phyloP scores from a whole-genome alignment of 2,329 filamentous ascomycete genomes.

The Verticillium longisporum region DNA sequence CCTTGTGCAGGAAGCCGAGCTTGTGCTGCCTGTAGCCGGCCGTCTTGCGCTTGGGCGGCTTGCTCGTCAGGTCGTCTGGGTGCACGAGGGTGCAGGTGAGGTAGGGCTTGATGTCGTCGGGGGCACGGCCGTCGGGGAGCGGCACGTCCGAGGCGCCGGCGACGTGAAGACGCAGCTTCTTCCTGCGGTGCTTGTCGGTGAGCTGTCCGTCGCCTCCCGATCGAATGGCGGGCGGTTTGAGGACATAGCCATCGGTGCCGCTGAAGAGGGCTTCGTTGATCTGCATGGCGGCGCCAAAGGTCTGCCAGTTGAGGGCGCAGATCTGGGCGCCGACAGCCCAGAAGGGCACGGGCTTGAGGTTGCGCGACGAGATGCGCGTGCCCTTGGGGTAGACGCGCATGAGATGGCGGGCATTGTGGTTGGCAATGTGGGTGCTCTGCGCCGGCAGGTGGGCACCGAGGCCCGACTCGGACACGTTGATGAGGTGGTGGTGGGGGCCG shows the following conservation, averaged over 20 bases:
- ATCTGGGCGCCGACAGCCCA: slow-evolving; percentile 64
- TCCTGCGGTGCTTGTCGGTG: slow-evolving; percentile 33
- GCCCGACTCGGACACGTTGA: slow-evolving; percentile 62
- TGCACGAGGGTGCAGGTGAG: slow-evolving; percentile 59
- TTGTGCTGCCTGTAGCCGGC: slow-evolving; percentile 52
- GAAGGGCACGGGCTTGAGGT: slow-evolving; percentile 55
- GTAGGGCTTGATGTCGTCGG: slow-evolving; percentile 53
- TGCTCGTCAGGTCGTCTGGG: slow-evolving; percentile 39
- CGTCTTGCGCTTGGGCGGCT: slow-evolving; percentile 56
- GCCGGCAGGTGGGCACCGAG: slow-evolving; percentile 43
- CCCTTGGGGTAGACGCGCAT: slow-evolving; percentile 67
- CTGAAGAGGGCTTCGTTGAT: slow-evolving; percentile 62
- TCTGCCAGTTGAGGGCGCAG: slow-evolving; percentile 65
- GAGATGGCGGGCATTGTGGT: slow-evolving; percentile 58
- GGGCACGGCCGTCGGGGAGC: slow-evolving; percentile 40
- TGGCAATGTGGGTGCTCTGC: slow-evolving; percentile 39
- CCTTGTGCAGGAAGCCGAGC: slow-evolving; percentile 45
- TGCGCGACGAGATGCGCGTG: slow-evolving; percentile 59
- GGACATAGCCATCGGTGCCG: slow-evolving; percentile 57
- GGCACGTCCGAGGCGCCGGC: slow-evolving; percentile 58
- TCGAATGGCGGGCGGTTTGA: slow-evolving; percentile 57
- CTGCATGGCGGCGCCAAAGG: slow-evolving; percentile 58
- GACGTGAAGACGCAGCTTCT: slow-evolving; percentile 49
- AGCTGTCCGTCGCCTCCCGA: slow-evolving; percentile 45
- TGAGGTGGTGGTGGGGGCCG: slow-evolving; percentile 57